Base-by-base conservation (phyloP, 306 rosid genomes). In the Vigna trinervia region DNA sequence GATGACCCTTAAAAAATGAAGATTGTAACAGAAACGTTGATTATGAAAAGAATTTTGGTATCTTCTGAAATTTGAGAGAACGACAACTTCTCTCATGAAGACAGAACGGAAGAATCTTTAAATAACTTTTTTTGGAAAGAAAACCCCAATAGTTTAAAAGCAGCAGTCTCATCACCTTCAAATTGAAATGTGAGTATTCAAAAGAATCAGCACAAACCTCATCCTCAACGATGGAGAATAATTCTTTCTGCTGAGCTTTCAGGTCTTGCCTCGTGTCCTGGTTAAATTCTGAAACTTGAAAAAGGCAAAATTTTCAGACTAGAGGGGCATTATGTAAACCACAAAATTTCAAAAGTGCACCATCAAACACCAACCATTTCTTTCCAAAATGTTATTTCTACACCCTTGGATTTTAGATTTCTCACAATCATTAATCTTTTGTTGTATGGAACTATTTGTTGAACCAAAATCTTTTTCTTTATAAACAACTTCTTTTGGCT, bases 401-500 rank as follows among this genome's bases (percentile, higher is more conserved):
- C 50, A 57, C 58, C 81, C 91, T 12, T 57, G 86, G 66, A 38
- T 78, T 84, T 12, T 77, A 48, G 93, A 81, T 36, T 59, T 84
- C 73, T 62, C 78, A 69, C 58, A 75, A 73, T 77, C 88, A 51
- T 65, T 69, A 19, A n/a, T 67, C 48, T 81, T 76, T 26, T 69
- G 69, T 11, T 73, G 72, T 73, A 60, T 73, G 74, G 73, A 17
- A 75, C 70, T 75, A 78, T 57, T 36, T 1, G 8, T 53, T 43
- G 86, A 79, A 79, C 12, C 78, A 46, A 75, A 79, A 69, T 87
- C 82, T 36, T 74, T 82, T 63, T 95, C 93, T 82, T 88, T 82
- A 63, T 87, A 95, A 82, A 96, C 91, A 84, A 94, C 79, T 60
- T 90, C 84, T 67, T 83, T 86, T 4, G 98, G 99, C 86, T 82